These are phyloP conservation scores for Globisporangium abappressorium DNA, from an alignment of 352 stramenopile genomes.

Conservation along the genomic window DNA sequence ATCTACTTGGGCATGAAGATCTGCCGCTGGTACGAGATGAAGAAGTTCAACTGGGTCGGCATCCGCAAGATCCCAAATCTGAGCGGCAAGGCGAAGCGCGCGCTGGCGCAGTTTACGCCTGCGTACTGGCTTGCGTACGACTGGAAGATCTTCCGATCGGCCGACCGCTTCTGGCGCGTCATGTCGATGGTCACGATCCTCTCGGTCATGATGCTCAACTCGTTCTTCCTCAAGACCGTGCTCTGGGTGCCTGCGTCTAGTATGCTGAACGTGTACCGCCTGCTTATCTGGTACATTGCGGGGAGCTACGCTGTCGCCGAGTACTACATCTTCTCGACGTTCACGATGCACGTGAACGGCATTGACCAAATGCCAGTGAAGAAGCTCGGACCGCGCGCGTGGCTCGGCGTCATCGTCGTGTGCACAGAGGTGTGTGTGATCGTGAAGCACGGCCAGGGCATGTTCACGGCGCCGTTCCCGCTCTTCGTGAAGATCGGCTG, in stretches of 20 bases:
- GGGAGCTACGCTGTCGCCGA: constrained; percentile 86
- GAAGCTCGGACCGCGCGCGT: constrained; percentile 80
- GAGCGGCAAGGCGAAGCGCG: constrained; percentile 74
- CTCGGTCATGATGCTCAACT: constrained; percentile 94
- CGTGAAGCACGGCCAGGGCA: constrained; percentile 79
- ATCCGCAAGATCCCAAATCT: constrained; percentile 84
- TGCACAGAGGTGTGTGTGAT: constrained; percentile 76
- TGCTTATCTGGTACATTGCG: constrained; percentile 82
- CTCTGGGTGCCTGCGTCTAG: constrained; percentile 86
- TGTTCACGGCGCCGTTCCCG: constrained; percentile 88
- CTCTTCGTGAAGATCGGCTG: constrained; percentile 78
- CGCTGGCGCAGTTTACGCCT: constrained; percentile 87
- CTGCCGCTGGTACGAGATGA: constrained; percentile 85
- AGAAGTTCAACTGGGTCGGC: constrained; percentile 88
- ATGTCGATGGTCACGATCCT: constrained; percentile 89
- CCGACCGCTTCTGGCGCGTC: constrained; percentile 88
- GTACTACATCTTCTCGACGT: constrained; percentile 90
- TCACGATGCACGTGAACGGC: constrained; percentile 66
- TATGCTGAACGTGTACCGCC: constrained; percentile 76
- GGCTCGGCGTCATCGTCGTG: constrained; percentile 81
- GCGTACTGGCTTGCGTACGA: constrained; percentile 90
- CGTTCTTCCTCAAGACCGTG: constrained; percentile 94
- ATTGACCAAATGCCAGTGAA: constrained; percentile 57
- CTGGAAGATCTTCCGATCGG: constrained; percentile 93
- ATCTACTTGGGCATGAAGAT: constrained; percentile 90